Evolutionary conservation across 371 early-diverging fungal species (phyloP).

Genomic region (Mucor piriformis): DNA sequence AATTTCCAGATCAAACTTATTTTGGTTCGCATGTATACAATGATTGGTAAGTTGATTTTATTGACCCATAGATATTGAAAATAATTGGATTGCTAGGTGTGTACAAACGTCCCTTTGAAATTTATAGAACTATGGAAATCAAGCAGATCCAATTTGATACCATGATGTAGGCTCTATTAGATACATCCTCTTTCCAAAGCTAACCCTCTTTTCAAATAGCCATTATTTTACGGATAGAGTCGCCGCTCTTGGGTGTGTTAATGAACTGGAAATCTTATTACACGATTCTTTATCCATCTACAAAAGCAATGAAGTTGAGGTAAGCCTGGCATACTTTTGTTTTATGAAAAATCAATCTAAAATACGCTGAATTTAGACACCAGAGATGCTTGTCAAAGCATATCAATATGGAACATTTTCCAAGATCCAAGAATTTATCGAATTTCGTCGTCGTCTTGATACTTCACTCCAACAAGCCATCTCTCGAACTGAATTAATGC

Average conservation of each 20-base stretch:
- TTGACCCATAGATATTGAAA: neutral
- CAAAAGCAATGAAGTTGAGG: slow-evolving; percentile 73
- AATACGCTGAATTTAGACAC: too few relatives aligned
- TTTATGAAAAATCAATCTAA: too few relatives aligned
- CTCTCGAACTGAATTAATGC: slow-evolving; percentile 58
- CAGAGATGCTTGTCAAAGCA: slow-evolving; percentile 85
- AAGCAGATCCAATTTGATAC: slow-evolving; percentile 92
- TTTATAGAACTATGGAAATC: slow-evolving; percentile 79
- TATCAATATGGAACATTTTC: slow-evolving; percentile 86
- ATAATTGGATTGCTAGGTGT: slow-evolving; percentile 49
- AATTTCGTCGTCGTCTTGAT: slow-evolving; percentile 73
- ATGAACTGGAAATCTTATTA: slow-evolving; percentile 57
- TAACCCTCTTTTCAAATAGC: slow-evolving; percentile 31
- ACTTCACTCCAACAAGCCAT: slow-evolving; percentile 76
- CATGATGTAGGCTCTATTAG: slow-evolving; percentile 55
- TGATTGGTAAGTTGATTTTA: slow-evolving; percentile 55
- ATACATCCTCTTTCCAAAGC: neutral
- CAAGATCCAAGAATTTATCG: slow-evolving; percentile 88
- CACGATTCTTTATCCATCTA: slow-evolving; percentile 72
- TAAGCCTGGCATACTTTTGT: slow-evolving; percentile 12
- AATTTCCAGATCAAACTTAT: slow-evolving; percentile 85
- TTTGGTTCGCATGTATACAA: slow-evolving; percentile 76
- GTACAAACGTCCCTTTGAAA: slow-evolving; percentile 63
- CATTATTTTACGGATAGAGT: slow-evolving; percentile 72
- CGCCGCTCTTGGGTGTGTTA: slow-evolving; percentile 57